Evolutionary conservation across 108 stramenopile genomes (phyloP), one percentile per base, ranked within the genome.

Genomic region (Tribonema minus): DNA sequence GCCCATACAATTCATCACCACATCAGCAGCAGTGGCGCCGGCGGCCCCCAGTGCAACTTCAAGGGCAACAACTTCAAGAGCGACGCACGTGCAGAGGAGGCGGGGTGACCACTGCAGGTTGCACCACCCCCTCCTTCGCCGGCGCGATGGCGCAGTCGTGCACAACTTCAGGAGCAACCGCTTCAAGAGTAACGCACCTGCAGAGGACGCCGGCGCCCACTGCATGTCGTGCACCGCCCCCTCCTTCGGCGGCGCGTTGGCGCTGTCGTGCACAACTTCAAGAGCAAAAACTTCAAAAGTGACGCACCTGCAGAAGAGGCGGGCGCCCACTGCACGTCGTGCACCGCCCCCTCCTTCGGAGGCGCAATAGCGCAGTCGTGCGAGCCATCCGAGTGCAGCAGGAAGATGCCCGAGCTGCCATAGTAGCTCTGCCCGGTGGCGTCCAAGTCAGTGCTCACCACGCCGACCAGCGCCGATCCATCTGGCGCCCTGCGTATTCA

Each of bases 151-250:
- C n/a, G n/a, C n/a, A n/a, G n/a, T n/a, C n/a, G n/a, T n/a, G n/a
- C n/a, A n/a, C n/a, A n/a, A n/a, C n/a, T n/a, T n/a, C n/a, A n/a
- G n/a, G n/a, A n/a, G n/a, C n/a, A n/a, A n/a, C n/a, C n/a, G n/a
- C n/a, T n/a, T n/a, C n/a, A n/a, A n/a, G n/a, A n/a, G n/a, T n/a
- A n/a, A n/a, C n/a, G n/a, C n/a, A n/a, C n/a, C n/a, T n/a, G n/a
- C n/a, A n/a, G n/a, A n/a, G n/a, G n/a, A n/a, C n/a, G 91, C 90
- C 59, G 97, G 94, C 70, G 92, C 90, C 95, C 97, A 96, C 37
- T 72, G 81, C 2, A 89, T 92, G 62, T 90, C 91, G 33, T 83
- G 79, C 15, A 85, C 72, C 38, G 79, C 38, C 2, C 84, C 84
- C 39, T 84, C 83, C 63, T 84, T 84, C 26, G 83, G 72, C 1